Conservation (phyloP, 257 asterid species). For the Lantana camara region DNA sequence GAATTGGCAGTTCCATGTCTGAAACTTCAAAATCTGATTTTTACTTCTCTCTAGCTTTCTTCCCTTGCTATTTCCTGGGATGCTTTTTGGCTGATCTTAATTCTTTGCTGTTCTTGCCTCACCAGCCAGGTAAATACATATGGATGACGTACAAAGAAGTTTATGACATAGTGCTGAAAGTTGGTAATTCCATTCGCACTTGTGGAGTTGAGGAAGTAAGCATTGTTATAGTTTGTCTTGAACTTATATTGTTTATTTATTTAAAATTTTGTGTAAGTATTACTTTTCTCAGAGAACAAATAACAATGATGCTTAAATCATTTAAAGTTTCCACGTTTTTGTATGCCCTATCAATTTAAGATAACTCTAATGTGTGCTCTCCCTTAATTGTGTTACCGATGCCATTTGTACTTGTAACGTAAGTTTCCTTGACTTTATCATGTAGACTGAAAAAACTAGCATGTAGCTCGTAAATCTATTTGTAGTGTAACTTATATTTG, state of each 20-base stretch:
- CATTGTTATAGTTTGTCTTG: neutral
- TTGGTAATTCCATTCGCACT: conserved; percentile 69
- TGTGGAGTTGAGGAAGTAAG: conserved; percentile 64
- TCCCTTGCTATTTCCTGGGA: neutral
- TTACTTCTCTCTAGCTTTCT: neutral
- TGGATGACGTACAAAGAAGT: conserved; percentile 79
- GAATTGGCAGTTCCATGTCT: neutral
- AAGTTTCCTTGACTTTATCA: neutral
- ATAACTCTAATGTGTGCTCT: neutral
- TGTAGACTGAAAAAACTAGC: neutral
- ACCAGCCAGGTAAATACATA: conserved; percentile 63
- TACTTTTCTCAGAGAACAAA: neutral
- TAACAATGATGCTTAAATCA: neutral
- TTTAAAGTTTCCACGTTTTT: neutral
- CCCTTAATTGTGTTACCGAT: neutral
- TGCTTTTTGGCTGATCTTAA: neutral
- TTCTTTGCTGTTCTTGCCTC: conserved; percentile 24
- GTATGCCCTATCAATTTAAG: conserved; percentile 1
- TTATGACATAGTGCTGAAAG: conserved; percentile 53
- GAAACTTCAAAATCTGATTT: neutral
- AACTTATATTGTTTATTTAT: neutral
- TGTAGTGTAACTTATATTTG: neutral
- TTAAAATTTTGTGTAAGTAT: neutral
- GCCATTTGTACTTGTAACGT: neutral
- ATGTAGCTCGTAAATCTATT: conserved; percentile 9